Conservation (phyloP, 2,329 filamentous ascomycete species). For the Colletotrichum sidae region DNA sequence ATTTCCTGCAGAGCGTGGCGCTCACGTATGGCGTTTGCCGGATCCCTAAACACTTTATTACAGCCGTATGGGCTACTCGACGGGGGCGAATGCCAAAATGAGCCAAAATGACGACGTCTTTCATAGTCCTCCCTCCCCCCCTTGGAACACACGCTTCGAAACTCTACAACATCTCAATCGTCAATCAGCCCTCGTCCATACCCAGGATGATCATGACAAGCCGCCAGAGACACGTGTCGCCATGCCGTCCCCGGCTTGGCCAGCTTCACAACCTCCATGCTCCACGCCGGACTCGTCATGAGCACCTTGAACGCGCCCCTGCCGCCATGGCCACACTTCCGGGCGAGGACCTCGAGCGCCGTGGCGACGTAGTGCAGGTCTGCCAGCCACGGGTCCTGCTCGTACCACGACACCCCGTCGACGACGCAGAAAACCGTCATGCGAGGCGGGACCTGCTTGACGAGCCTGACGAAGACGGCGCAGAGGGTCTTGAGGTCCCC, state of each 20-base stretch:
- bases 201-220: neutral
- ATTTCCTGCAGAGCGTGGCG: no score
- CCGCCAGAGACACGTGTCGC: neutral
- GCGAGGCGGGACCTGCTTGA: slow-evolving; percentile 3
- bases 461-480: neutral
- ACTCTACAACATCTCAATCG: neutral
- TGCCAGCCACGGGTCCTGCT: slow-evolving; percentile 3
- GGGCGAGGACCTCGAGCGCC: neutral
- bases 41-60: no score
- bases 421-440: slow-evolving; percentile 11
- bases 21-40: no score
- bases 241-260: neutral
- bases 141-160: neutral
- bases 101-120: no score
- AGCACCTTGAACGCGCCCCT: neutral
- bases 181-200: neutral
- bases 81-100: no score
- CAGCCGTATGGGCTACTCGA: no score
- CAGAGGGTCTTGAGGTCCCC: neutral
- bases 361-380: neutral
- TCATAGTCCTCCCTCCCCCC: no score
- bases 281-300: neutral
- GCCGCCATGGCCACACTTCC: neutral
- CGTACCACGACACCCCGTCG: slow-evolving; percentile 9
- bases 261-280: neutral